phyloP scores from a whole-genome alignment of 352 stramenopile genomes.

The Globisporangium takayamanum region DNA sequence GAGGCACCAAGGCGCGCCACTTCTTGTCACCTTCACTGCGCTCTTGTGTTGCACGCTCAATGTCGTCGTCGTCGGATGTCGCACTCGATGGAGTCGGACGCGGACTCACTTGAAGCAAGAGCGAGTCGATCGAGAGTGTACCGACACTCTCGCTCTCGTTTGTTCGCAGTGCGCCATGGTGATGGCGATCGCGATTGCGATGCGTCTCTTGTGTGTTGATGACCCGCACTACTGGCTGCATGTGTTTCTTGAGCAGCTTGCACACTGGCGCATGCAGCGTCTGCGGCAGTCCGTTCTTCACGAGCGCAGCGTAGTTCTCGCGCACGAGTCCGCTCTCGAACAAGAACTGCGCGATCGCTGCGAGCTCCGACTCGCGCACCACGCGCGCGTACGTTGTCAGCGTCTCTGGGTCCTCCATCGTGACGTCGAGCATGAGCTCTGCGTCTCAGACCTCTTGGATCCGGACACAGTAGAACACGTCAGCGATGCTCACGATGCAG shows the following conservation, averaged over 20 bases:
- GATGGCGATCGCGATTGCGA: too few relatives aligned
- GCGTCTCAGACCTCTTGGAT: conserved; percentile 58
- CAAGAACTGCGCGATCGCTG: too few relatives aligned
- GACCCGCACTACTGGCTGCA: conserved; percentile 3
- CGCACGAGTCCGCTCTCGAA: conserved; percentile 14
- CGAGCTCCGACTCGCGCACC: conserved; percentile 29
- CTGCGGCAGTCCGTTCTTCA: conserved; percentile 24
- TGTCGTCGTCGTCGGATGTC: too few relatives aligned
- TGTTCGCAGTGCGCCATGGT: too few relatives aligned
- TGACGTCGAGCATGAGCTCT: conserved; percentile 46
- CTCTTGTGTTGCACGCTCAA: neutral
- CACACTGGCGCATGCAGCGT: conserved; percentile 21
- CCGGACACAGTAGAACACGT: conserved; percentile 1
- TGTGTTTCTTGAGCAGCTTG: conserved; percentile 24
- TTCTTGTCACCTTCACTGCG: neutral
- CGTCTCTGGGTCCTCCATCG: conserved; percentile 47
- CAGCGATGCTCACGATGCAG: neutral
- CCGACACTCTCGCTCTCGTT: neutral
- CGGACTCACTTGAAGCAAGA: neutral
- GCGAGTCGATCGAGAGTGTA: conserved; percentile 6
- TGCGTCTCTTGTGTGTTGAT: neutral
- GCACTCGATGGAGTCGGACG: too few relatives aligned
- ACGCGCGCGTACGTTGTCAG: conserved; percentile 24
- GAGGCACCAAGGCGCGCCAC: neutral
- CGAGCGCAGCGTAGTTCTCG: conserved; percentile 10